Percentiles rank a stretch among this genome's conserved stretches.
Conservation (phyloP, 495 filamentous ascomycete genomes). For the Neurospora sp. region DNA sequence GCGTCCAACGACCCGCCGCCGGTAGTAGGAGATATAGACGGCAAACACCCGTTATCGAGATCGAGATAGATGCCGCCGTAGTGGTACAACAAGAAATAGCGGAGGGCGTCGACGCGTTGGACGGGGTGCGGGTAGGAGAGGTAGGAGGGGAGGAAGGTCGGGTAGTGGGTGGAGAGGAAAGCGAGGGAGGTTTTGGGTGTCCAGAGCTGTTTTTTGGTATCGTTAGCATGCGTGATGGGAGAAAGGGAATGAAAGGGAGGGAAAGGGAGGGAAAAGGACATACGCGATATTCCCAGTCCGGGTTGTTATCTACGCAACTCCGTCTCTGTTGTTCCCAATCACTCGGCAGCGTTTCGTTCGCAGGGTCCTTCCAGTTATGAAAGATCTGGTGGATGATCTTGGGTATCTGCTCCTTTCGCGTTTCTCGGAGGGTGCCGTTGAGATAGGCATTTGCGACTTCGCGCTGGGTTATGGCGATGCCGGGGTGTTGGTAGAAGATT, state of each 20-base stretch:
- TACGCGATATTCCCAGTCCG: slow-evolving; percentile 76
- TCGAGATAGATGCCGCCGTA: slow-evolving; percentile 87
- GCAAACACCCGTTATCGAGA: slow-evolving; percentile 58
- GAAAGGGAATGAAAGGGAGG: neutral
- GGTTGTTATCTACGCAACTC: slow-evolving; percentile 66
- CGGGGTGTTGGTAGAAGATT: slow-evolving; percentile 20
- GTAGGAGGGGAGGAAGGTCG: slow-evolving; percentile 80
- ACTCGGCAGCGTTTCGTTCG: slow-evolving; percentile 53
- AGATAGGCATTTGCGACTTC: slow-evolving; percentile 7
- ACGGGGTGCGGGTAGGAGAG: slow-evolving; percentile 73
- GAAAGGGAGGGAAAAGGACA: slow-evolving; percentile 1
- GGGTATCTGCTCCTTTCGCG: slow-evolving; percentile 29
- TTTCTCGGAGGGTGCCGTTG: neutral
- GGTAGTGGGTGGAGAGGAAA: slow-evolving; percentile 67
- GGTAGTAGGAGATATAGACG: neutral
- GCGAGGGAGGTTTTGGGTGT: slow-evolving; percentile 65
- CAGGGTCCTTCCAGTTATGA: slow-evolving; percentile 43
- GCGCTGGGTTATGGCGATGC: slow-evolving; percentile 15
- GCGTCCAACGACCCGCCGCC: slow-evolving; percentile 25
- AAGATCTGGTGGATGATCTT: slow-evolving; percentile 92
- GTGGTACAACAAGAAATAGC: slow-evolving; percentile 77
- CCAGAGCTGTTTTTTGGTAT: slow-evolving; percentile 54
- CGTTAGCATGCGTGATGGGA: neutral
- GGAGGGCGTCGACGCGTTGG: slow-evolving; percentile 77
- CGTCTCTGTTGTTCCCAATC: slow-evolving; percentile 65